Evolutionary conservation across 106 monocot species (phyloP).

Genomic region (Apostasia ramifera): DNA sequence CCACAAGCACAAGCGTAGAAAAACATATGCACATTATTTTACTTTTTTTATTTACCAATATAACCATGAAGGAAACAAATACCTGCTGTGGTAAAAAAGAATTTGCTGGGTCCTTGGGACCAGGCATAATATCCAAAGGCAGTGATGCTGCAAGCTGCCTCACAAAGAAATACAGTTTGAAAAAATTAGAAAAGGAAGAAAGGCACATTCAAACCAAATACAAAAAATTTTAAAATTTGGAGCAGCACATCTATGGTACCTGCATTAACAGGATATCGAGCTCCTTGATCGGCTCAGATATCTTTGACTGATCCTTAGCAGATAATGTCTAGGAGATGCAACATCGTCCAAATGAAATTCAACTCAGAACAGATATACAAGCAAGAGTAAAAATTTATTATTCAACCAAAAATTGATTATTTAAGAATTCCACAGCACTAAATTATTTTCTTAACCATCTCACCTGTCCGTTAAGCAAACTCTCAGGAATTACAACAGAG

Average conservation of each 20-base stretch:
- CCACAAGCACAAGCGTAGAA: too few species aligned
- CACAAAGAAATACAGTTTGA: conserved; percentile 1
- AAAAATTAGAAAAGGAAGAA: not conserved
- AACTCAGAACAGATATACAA: not conserved
- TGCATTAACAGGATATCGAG: conserved; percentile 90
- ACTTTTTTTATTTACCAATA: not conserved
- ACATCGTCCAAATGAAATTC: not conserved
- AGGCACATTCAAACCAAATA: not conserved
- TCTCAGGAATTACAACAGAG: conserved; percentile 68
- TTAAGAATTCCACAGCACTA: not conserved
- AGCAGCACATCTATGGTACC: conserved; percentile 26
- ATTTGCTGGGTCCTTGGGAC: conserved; percentile 82
- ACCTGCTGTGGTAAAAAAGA: conserved; percentile 98
- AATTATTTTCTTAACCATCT: not conserved
- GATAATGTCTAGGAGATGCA: conserved; percentile 41
- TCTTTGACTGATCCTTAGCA: conserved; percentile 65
- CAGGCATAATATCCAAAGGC: conserved; percentile 98
- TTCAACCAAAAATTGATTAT: not conserved
- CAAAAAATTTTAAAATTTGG: not conserved
- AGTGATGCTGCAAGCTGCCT: conserved; percentile 81
- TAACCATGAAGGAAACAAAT: not conserved
- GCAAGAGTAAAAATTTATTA: not conserved
- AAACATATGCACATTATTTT: too few species aligned
- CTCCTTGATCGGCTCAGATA: conserved; percentile 92
- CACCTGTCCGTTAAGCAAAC: conserved; percentile 75